phyloP scores from a whole-genome alignment of 78 protist species.

The Dictyostelium brefeldianum region DNA sequence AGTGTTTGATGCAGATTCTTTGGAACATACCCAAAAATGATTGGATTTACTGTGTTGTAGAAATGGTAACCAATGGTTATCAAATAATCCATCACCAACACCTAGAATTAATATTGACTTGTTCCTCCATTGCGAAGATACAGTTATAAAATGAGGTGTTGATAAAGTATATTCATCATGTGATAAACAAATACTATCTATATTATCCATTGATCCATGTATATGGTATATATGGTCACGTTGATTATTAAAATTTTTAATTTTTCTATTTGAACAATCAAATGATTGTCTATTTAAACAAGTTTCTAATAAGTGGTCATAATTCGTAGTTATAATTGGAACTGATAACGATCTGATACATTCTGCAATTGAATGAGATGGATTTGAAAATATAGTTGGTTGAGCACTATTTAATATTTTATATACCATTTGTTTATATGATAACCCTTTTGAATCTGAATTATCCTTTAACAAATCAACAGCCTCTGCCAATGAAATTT shows the following conservation, averaged over 20 bases:
- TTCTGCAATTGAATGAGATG: conserved; percentile 4
- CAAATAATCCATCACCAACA: background rate
- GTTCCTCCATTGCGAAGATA: background rate
- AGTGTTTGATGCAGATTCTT: background rate
- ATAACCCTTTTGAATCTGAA: background rate
- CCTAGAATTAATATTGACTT: conserved; percentile 3
- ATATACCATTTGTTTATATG: conserved; percentile 4
- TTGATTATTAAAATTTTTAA: background rate
- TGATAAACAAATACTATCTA: background rate
- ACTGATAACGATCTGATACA: background rate
- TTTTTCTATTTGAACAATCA: background rate
- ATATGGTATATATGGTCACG: background rate
- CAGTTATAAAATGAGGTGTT: background rate
- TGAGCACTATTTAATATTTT: conserved; percentile 4
- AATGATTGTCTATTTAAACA: conserved; percentile 17
- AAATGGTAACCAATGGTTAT: conserved; percentile 11
- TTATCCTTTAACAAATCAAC: conserved; percentile 1
- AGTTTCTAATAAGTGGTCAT: background rate
- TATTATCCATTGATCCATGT: conserved; percentile 10
- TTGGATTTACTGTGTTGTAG: background rate
- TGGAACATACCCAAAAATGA: conserved; percentile 3
- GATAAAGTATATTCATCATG: conserved; percentile 6
- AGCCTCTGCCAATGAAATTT: background rate
- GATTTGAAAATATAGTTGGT: background rate
- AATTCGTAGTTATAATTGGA: background rate